Evolutionary conservation across 1,284 basidiomycete genomes (phyloP).

Genomic region (Sparassis latifolia): DNA sequence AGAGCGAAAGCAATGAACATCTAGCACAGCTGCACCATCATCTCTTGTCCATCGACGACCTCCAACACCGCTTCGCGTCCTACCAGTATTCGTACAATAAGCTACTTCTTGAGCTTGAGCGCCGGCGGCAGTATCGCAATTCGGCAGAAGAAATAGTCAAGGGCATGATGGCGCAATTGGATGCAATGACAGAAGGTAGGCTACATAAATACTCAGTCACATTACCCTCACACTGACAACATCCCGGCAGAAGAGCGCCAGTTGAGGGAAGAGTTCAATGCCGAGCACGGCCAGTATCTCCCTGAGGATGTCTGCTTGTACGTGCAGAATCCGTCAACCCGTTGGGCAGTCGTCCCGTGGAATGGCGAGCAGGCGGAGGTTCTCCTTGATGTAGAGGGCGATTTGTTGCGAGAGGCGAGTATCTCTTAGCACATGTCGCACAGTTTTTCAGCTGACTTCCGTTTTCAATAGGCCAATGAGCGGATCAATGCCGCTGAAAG

Average conservation of each 20-base stretch:
- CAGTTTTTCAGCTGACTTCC: neutral
- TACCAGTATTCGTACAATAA: conserved; percentile 69
- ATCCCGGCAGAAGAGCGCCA: conserved; percentile 55
- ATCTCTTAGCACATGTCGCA: neutral
- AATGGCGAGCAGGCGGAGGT: conserved; percentile 46
- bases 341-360: conserved; percentile 56
- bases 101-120: conserved; percentile 63
- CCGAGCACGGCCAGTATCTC: conserved; percentile 60
- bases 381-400: conserved; percentile 51
- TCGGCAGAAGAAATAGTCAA: conserved; percentile 55
- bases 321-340: conserved; percentile 64
- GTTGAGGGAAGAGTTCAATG: conserved; percentile 61
- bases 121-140: conserved; percentile 61
- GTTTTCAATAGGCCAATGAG: neutral
- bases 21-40: conserved; percentile 52
- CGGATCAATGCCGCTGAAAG: neutral
- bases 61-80: conserved; percentile 56
- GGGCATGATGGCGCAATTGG: conserved; percentile 56
- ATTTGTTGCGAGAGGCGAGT: conserved; percentile 49
- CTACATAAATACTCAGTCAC: neutral
- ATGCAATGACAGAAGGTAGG: conserved; percentile 58
- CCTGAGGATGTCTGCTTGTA: conserved; percentile 73
- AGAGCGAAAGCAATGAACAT: conserved; percentile 49
- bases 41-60: conserved; percentile 51
- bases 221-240: neutral